These are phyloP conservation scores for Globisporangium echinulatum DNA, from an alignment of 352 stramenopile species.

Conservation along the genomic window DNA sequence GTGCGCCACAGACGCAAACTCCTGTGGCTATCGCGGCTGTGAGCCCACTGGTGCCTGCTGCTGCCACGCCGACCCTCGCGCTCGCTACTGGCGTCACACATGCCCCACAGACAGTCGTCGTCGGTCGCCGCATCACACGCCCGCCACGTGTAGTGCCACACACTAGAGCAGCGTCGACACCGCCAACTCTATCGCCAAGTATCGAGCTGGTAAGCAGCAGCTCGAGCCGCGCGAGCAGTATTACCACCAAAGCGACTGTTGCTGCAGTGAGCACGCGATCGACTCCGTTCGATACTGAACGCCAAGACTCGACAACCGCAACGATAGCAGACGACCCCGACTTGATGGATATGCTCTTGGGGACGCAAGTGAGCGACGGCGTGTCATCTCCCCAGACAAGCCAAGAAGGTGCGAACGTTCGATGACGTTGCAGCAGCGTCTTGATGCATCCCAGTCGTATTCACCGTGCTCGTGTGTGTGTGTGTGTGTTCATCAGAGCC, in stretches of 20 bases:
- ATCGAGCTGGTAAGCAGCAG: too few relatives aligned
- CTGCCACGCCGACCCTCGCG: neutral
- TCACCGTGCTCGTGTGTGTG: neutral
- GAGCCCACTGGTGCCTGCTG: too few relatives aligned
- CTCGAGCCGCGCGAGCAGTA: too few relatives aligned
- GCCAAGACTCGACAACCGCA: neutral
- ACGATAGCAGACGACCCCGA: neutral
- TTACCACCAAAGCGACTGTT: neutral
- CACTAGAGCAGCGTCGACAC: neutral
- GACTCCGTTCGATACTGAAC: neutral
- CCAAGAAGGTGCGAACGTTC: slow-evolving; percentile 4
- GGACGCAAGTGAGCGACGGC: neutral
- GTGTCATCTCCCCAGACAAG: slow-evolving; percentile 6
- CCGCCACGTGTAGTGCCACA: neutral
- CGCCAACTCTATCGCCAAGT: neutral
- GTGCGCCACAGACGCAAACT: too few relatives aligned
- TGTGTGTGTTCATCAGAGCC: neutral
- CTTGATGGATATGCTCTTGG: slow-evolving; percentile 5
- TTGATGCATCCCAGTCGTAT: too few relatives aligned
- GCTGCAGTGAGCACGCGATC: neutral
- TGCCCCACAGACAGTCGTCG: neutral
- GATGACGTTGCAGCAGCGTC: too few relatives aligned
- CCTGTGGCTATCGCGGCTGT: too few relatives aligned
- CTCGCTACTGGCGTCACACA: neutral
- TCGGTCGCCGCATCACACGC: neutral